Evolutionary conservation across 305 asterid species (phyloP).

Genomic region (Fraxinus ornus): DNA sequence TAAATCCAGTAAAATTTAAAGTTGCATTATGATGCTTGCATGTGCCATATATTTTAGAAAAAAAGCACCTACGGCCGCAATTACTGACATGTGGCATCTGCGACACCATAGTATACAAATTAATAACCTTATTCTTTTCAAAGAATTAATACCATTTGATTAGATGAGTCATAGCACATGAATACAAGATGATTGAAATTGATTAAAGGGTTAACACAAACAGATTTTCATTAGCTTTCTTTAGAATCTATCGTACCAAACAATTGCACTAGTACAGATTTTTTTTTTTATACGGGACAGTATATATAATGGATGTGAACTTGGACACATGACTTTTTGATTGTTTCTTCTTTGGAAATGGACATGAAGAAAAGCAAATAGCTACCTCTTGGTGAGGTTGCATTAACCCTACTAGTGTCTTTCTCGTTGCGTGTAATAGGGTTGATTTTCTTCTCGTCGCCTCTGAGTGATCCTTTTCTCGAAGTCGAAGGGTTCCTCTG

Average conservation of each 20-base stretch:
- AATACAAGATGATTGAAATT: neutral
- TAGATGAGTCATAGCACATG: too few relatives aligned
- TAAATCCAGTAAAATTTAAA: neutral
- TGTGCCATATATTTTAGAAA: neutral
- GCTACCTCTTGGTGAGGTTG: constrained; percentile 65
- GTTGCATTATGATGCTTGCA: neutral
- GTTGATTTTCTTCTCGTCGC: constrained; percentile 43
- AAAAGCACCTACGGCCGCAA: neutral
- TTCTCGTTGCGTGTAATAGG: constrained; percentile 33
- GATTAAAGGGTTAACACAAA: neutral
- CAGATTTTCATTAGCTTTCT: neutral
- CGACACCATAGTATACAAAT: neutral
- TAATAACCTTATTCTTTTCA: too few relatives aligned
- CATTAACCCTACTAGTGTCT: constrained; percentile 25
- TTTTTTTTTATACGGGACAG: neutral
- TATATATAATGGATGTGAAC: neutral
- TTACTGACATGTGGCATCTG: neutral
- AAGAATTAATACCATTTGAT: too few relatives aligned
- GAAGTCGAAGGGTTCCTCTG: constrained; percentile 72
- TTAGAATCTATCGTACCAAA: neutral
- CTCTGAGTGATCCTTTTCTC: constrained; percentile 59
- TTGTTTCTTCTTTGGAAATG: neutral
- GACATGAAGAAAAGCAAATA: neutral
- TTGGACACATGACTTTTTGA: neutral
- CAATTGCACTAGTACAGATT: too few relatives aligned